Conservation (phyloP, 768 basidiomycete species). For the Tulasnella sp. region DNA sequence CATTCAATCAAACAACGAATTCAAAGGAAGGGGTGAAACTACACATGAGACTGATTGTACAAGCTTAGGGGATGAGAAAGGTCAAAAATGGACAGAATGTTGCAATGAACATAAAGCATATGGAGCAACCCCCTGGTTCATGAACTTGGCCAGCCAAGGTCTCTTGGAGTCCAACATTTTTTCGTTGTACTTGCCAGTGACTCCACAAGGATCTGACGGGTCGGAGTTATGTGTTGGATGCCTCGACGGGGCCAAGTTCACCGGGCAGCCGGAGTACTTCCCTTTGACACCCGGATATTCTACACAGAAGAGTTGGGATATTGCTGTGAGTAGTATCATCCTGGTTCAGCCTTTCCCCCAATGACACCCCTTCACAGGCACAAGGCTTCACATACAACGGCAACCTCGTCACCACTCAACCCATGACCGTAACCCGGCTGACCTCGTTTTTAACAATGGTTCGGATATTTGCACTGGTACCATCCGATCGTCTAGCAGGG, state of each 20-base stretch:
- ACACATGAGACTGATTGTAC: no score
- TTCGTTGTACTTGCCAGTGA: slow-evolving; percentile 33
- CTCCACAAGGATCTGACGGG: neutral
- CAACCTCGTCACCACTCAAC: neutral
- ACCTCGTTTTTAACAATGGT: neutral
- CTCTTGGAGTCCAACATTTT: slow-evolving; percentile 31
- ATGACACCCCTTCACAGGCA: neutral
- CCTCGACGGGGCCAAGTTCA: slow-evolving; percentile 12
- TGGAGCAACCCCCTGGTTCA: slow-evolving; percentile 32
- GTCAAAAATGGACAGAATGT: no score
- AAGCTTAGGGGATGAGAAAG: no score
- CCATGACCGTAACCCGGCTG: neutral
- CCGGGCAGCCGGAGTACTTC: neutral
- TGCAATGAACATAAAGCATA: no score
- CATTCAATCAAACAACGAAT: no score
- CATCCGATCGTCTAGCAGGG: neutral
- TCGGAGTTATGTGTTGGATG: slow-evolving; percentile 25
- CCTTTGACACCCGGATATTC: neutral
- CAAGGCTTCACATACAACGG: neutral
- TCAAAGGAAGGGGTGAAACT: no score
- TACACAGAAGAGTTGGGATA: neutral
- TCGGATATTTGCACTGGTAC: neutral
- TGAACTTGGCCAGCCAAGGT: slow-evolving; percentile 31
- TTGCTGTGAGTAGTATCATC: neutral
- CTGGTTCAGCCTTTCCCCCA: neutral